These are phyloP conservation scores for Moricandia arvensis DNA, from an alignment of 345 rosid genomes.

Conservation along the genomic window DNA sequence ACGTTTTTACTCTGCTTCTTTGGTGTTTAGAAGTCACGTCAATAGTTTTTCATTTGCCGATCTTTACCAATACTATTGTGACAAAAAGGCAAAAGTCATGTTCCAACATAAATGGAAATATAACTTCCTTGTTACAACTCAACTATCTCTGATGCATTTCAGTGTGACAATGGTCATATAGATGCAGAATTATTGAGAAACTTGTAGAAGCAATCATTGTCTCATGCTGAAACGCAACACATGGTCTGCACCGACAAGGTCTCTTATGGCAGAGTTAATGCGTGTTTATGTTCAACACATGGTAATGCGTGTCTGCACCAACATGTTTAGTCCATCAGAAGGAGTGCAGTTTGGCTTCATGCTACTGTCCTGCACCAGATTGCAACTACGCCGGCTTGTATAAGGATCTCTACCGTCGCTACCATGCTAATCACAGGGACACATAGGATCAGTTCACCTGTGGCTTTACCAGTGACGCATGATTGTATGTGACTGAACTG, in stretches of 20 bases:
- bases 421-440: background rate
- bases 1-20: background rate
- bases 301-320: too few species aligned
- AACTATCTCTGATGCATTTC: too few species aligned
- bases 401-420: background rate
- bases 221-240: background rate
- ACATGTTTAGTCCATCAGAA: background rate
- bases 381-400: background rate
- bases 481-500: constrained; percentile 13
- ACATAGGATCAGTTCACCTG: background rate
- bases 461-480: background rate
- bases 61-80: too few species aligned
- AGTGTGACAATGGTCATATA: too few species aligned
- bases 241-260: background rate
- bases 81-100: too few species aligned
- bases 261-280: constrained; percentile 7
- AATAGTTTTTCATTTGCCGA: too few species aligned
- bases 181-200: background rate
- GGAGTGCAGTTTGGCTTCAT: background rate
- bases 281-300: too few species aligned
- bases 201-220: background rate
- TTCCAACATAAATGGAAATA: too few species aligned
- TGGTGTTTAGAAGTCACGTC: too few species aligned
- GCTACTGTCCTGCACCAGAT: background rate
- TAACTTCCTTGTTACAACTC: too few species aligned